Evolutionary conservation across 2,329 filamentous ascomycete species (phyloP), one percentile per base, ranked within the genome.

Genomic region (Alternaria ventricosa): DNA sequence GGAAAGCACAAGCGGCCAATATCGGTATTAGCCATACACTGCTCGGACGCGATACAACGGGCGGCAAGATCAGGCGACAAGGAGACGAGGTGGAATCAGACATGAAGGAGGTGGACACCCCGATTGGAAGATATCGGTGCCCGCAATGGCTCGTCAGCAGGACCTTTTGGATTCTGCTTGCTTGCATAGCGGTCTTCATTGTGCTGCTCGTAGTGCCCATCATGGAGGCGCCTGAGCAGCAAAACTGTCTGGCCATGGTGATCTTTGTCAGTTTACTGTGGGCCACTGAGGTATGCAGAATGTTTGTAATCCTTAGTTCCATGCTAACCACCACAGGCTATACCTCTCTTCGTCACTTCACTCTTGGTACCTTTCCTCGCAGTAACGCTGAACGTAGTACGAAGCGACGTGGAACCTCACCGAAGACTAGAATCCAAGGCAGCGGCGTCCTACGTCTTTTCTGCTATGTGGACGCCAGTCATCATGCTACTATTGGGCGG

Each of bases 391-490:
- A 88, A 89, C 46, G 94, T 99, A 22, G 92, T 97, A 65, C 89
- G 93, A 30, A 88, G 90, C 30, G 92, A 96, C 57, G 87, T 89
- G 6, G 86, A 87, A 71, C 90, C 90, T 1, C 85, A 93, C 64
- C 82, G 84, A 47, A 88, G 95, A 22, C 85, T 99, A 7, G 86
- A 87, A n/a, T 88, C 94, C 4, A 94, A 94, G 78, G 87, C 89
- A 46, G 94, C 96, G 0, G 93, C 95, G 0, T 85, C 87, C 27
- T 95, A 92, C 74, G 91, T 97, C 61, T 98, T 99, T 74, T 87
- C 93, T 5, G 91, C 96, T 25, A 99, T 99, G 96, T 99, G 96
- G 96, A 97, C 95, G 4, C 95, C 96, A 0, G 96, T 99, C 59
- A 99, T 99, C 71, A 98, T 99, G 96, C 88, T 99, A 15, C 85